Conservation (phyloP, 805 yeast species). For the Candida caryicola region DNA sequence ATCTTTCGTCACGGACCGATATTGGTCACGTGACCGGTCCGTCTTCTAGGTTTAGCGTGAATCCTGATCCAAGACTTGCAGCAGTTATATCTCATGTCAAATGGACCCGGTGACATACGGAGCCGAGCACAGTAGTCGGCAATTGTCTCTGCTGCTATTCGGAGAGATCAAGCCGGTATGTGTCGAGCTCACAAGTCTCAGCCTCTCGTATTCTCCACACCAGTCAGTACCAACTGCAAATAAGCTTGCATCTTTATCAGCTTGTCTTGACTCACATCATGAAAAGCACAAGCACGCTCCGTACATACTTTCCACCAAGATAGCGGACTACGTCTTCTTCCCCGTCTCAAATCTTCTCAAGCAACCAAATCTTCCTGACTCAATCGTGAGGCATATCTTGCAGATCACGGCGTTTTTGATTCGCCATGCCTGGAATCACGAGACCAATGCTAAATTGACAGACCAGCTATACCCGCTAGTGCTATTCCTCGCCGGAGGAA, state of each 20-base stretch:
- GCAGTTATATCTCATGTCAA: neutral
- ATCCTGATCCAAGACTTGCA: too few relatives aligned
- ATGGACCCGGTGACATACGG: neutral
- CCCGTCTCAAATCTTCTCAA: conserved; percentile 36
- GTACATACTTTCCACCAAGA: conserved; percentile 26
- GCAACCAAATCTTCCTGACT: conserved; percentile 21
- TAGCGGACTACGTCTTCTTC: conserved; percentile 42
- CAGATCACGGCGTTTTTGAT: conserved; percentile 28
- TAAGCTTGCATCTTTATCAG: too few relatives aligned
- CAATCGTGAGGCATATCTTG: conserved; percentile 22
- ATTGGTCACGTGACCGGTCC: too few relatives aligned
- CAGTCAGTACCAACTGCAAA: too few relatives aligned
- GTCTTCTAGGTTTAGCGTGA: too few relatives aligned
- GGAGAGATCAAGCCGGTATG: conserved; percentile 28
- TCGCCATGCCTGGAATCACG: conserved; percentile 28
- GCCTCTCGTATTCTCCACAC: too few relatives aligned
- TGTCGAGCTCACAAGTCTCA: conserved; percentile 17
- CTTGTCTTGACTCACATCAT: conserved; percentile 15
- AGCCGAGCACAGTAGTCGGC: conserved; percentile 1
- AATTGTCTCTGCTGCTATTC: conserved; percentile 27
- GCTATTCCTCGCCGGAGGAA: conserved; percentile 21
- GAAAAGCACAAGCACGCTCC: conserved; percentile 2
- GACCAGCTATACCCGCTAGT: conserved; percentile 38
- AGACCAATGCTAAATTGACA: conserved; percentile 19
- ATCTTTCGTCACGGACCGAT: too few relatives aligned